Conservation (phyloP, 1,284 basidiomycete genomes). For the Microbotryum scabiosae region DNA sequence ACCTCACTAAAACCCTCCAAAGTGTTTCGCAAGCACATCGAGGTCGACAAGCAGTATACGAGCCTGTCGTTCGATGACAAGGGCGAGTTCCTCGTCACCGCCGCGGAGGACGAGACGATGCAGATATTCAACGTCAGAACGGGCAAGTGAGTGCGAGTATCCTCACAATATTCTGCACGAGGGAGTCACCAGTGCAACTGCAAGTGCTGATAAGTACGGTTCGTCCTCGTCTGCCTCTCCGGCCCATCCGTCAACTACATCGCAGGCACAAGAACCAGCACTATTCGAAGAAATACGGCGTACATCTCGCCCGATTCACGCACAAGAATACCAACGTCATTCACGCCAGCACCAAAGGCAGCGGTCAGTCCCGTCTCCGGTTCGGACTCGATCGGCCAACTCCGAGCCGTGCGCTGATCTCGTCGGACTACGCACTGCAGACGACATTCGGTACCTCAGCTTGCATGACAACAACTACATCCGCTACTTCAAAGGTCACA, state of each 20-base stretch:
- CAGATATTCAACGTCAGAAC: conserved; percentile 76
- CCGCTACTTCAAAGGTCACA: conserved; percentile 92
- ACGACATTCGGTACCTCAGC: conserved; percentile 89
- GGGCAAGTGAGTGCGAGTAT: conserved; percentile 69
- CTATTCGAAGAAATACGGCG: conserved; percentile 93
- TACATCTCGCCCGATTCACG: conserved; percentile 86
- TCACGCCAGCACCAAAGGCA: conserved; percentile 89
- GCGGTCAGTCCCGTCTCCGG: conserved; percentile 45
- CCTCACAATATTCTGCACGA: background rate
- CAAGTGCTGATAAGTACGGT: background rate
- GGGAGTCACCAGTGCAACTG: background rate
- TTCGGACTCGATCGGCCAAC: background rate
- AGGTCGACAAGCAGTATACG: conserved; percentile 53
- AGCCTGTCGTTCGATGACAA: conserved; percentile 83
- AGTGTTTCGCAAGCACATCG: conserved; percentile 72
- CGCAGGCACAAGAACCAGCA: conserved; percentile 64
- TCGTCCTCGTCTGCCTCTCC: conserved; percentile 30
- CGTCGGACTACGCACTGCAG: conserved; percentile 15
- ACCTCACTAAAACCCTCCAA: conserved; percentile 66
- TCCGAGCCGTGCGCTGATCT: too few species aligned
- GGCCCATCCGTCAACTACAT: conserved; percentile 11
- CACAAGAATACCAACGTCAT: conserved; percentile 78
- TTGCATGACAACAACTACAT: conserved; percentile 93
- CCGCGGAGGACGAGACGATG: conserved; percentile 88
- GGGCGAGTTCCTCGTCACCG: conserved; percentile 76